Percentiles rank a stretch among this genome's conserved stretches.
Evolutionary conservation across 2,329 filamentous ascomycete genomes (phyloP).

Genomic region (Aspergillus ibericus): DNA sequence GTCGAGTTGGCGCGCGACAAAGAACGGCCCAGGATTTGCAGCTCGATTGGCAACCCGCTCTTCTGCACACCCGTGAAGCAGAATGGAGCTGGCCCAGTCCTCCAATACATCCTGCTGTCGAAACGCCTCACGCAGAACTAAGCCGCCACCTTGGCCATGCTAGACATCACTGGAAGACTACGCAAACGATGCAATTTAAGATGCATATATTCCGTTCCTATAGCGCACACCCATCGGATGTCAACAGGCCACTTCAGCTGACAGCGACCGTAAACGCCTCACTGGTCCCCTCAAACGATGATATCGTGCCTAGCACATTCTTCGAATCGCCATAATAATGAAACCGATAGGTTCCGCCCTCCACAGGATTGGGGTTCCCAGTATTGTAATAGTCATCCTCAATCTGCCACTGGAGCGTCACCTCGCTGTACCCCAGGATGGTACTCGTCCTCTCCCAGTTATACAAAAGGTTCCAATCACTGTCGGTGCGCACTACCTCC

Average conservation of each 20-base stretch:
- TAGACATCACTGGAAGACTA: background rate
- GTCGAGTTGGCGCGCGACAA: constrained; percentile 21
- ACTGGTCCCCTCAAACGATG: constrained; percentile 68
- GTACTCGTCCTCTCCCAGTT: constrained; percentile 73
- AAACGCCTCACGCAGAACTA: background rate
- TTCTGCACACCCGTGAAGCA: background rate
- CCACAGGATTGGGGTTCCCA: constrained; percentile 34
- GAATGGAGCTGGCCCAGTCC: background rate
- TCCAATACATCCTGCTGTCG: background rate
- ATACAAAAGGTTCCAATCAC: constrained; percentile 81
- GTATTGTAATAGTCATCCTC: constrained; percentile 54
- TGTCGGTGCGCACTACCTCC: constrained; percentile 68
- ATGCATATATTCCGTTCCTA: background rate
- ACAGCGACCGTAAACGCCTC: constrained; percentile 41
- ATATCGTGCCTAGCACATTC: constrained; percentile 60
- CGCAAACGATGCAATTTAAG: background rate
- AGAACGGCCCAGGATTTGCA: constrained; percentile 1
- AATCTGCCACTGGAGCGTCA: constrained; percentile 77
- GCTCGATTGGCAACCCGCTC: constrained; percentile 3
- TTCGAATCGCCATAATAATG: constrained; percentile 85
- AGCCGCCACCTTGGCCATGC: background rate
- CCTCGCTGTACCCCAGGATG: constrained; percentile 73
- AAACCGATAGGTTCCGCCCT: constrained; percentile 69
- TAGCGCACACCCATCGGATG: too few relatives aligned
- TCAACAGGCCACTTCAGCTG: background rate